These are phyloP conservation scores for Solanum etuberosum DNA, from an alignment of 257 asterid species.

Conservation along the genomic window DNA sequence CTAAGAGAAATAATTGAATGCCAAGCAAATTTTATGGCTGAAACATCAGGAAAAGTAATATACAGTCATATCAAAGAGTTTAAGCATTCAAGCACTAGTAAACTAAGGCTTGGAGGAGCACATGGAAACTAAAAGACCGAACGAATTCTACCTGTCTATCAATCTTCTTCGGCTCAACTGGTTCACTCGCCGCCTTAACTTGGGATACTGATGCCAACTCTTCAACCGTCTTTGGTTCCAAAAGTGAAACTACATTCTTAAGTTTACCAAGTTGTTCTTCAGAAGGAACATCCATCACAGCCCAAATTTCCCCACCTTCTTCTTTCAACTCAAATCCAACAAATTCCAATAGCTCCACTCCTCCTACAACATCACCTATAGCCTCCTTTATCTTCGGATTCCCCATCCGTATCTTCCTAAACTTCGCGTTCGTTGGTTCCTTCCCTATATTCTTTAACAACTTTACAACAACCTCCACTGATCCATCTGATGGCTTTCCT, in stretches of 20 bases:
- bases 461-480: conserved; percentile 52
- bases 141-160: conserved; percentile 69
- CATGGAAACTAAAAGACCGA: not conserved
- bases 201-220: conserved; percentile 23
- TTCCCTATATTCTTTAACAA: conserved; percentile 54
- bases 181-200: conserved; percentile 33
- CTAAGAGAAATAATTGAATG: not conserved
- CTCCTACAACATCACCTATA: conserved; percentile 65
- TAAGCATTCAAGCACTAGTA: not conserved
- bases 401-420: conserved; percentile 80
- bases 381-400: conserved; percentile 93
- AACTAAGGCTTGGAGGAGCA: not conserved
- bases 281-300: conserved; percentile 61
- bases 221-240: conserved; percentile 49
- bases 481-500: conserved; percentile 55
- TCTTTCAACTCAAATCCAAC: conserved; percentile 68
- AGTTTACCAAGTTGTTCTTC: conserved; percentile 35
- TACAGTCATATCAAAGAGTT: not conserved
- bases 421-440: conserved; percentile 78
- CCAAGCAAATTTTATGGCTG: not conserved
- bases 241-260: conserved; percentile 29
- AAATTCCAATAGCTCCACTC: conserved; percentile 73
- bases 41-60: not conserved
- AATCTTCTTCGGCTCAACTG: conserved; percentile 33
- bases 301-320: conserved; percentile 81